Evolutionary conservation across 2,329 filamentous ascomycete genomes (phyloP), one percentile per base, ranked within the genome.

Genomic region (Periconia sp.): DNA sequence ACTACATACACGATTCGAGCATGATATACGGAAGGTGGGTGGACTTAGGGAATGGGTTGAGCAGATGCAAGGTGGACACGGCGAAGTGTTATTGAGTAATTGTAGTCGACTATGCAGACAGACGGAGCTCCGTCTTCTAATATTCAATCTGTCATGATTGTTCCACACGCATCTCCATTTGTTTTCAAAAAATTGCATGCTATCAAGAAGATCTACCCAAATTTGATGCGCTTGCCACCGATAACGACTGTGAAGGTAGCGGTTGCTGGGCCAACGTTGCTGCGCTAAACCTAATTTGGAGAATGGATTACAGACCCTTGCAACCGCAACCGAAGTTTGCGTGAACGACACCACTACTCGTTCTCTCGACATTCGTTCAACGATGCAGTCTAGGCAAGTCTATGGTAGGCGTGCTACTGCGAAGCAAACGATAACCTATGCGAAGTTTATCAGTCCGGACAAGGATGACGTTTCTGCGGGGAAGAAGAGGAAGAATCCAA

Each of bases 401-500:
- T 73, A 73, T 44, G 71, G 71, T 18, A 72, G 71, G 52, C 64
- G 65, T n/a, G 55, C 64, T 17, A 53, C 56, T 46, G 30, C 30
- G 5, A 54, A 43, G 22, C 21, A 36, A 18, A 17, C 40, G 11
- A 37, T 45, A 1, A 53, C 48, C 22, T 66, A 57, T 36, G 42
- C 53, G 4, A 61, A 60, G 25, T 61, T 66, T 17, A 35, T 68
- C 4, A 59, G 57, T 12, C 57, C 62, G 4, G 57, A 59, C 31
- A 63, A 63, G 45, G 59, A 57, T 21, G 46, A 23, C 5, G 33
- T 52, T 24, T 40, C 28, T 4, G 12, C 8, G 17, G 34, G 24
- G 7, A 10, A 23, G n/a, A 5, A 22, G 29, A 36, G 16, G 30
- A 40, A 32, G 19, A 26, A 15, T 26, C 16, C 13, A 9, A 13